Conservation (phyloP, 345 rosid genomes). For the Rhizophora apiculata region DNA sequence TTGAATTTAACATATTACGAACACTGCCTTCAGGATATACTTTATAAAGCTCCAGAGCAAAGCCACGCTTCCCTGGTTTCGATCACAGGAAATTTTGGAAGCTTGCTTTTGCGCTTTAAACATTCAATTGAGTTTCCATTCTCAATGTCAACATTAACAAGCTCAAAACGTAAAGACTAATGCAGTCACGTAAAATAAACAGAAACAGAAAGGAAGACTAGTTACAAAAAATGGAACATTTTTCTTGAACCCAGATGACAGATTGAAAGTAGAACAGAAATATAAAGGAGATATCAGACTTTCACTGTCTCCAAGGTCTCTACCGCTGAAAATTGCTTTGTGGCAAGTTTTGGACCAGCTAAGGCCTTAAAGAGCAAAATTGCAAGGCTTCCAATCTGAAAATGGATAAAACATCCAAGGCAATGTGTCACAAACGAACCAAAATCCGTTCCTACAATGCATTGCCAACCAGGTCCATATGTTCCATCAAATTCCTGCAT, state of each 20-base stretch:
- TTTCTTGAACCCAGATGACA: constrained; percentile 3
- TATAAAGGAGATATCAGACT: constrained; percentile 6
- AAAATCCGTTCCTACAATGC: constrained; percentile 67
- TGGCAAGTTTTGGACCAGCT: constrained; percentile 26
- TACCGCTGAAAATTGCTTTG: constrained; percentile 17
- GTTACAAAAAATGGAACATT: not conserved
- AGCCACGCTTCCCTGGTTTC: too few species aligned
- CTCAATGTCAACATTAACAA: too few species aligned
- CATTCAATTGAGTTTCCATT: too few species aligned
- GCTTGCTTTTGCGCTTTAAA: too few species aligned
- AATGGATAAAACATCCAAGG: constrained; percentile 56
- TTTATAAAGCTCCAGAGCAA: too few species aligned
- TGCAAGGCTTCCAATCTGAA: constrained; percentile 53
- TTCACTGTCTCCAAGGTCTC: constrained; percentile 18
- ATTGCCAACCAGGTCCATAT: constrained; percentile 61
- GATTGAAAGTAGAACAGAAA: constrained; percentile 2
- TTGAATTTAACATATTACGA: too few species aligned
- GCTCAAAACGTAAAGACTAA: too few species aligned
- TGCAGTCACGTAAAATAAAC: too few species aligned
- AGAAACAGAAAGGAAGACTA: not conserved
- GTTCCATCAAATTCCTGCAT: constrained; percentile 54
- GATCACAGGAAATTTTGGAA: too few species aligned
- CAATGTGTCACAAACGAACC: constrained; percentile 68
- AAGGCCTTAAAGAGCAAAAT: constrained; percentile 66
- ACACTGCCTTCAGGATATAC: too few species aligned